phyloP scores from a whole-genome alignment of 2,329 filamentous ascomycete genomes.

The Dothiorella sarmentorum region DNA sequence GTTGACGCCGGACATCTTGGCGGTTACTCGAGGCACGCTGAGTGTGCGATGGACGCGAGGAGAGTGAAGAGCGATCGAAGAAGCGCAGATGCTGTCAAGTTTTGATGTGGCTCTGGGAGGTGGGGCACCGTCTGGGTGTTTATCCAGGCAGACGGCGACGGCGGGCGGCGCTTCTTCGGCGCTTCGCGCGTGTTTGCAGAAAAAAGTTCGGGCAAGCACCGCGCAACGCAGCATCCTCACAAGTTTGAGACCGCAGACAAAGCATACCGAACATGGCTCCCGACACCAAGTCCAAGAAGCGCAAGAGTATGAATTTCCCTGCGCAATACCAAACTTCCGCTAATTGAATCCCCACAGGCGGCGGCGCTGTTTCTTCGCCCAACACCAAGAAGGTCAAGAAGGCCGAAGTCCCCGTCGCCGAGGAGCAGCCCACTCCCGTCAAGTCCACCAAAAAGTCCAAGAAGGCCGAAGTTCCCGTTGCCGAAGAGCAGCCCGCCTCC shows the following conservation, averaged over 20 bases:
- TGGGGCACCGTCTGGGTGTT: background rate
- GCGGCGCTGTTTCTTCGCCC: constrained; percentile 32
- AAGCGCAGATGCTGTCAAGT: background rate
- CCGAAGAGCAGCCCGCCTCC: constrained; percentile 8
- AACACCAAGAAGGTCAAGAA: constrained; percentile 40
- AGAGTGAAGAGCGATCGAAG: background rate
- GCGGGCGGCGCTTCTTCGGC: constrained; percentile 12
- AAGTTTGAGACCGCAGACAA: constrained; percentile 19
- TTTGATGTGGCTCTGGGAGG: background rate
- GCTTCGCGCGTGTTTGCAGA: constrained; percentile 18
- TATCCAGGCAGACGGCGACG: background rate
- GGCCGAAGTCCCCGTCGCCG: constrained; percentile 22
- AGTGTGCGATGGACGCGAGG: background rate
- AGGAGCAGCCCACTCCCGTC: constrained; percentile 5
- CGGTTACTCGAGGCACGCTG: too few relatives aligned
- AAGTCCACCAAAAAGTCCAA: constrained; percentile 18
- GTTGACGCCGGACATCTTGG: constrained; percentile 7
- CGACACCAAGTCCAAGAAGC: constrained; percentile 54
- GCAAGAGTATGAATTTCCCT: constrained; percentile 44
- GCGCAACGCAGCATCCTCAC: constrained; percentile 18
- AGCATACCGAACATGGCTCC: constrained; percentile 47
- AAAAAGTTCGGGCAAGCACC: constrained; percentile 25
- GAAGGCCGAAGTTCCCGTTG: constrained; percentile 23
- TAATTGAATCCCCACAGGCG: constrained; percentile 28
- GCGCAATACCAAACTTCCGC: constrained; percentile 8